Percentiles rank a stretch among this genome's conserved stretches.
These are phyloP conservation scores for Inonotus obliquus DNA, from an alignment of 1,284 basidiomycete species.

Conservation along the genomic window DNA sequence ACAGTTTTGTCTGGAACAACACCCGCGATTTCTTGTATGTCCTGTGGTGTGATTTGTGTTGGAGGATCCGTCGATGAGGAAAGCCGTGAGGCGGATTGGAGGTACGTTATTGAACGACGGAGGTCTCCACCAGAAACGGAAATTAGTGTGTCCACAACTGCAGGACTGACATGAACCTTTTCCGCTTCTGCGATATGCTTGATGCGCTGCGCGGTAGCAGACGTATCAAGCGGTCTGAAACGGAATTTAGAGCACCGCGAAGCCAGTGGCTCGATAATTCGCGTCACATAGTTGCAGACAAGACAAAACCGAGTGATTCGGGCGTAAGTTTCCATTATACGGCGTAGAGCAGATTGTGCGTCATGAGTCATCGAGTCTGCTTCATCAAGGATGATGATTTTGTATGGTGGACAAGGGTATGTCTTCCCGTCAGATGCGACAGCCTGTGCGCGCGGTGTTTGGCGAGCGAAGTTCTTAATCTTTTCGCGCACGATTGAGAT, in stretches of 20 bases:
- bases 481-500: conserved; percentile 97
- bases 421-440: conserved; percentile 74
- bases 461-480: conserved; percentile 97
- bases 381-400: conserved; percentile 98
- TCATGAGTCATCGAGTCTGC: conserved; percentile 99
- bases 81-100: conserved; percentile 92
- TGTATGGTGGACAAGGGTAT: conserved; percentile 97
- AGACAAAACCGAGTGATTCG: conserved; percentile 97
- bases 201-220: conserved; percentile 74
- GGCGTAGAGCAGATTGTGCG: conserved; percentile 90
- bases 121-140: conserved; percentile 87
- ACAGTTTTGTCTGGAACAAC: conserved; percentile 83
- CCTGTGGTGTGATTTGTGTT: conserved; percentile 63
- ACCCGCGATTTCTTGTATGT: conserved; percentile 96
- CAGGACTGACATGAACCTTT: conserved; percentile 42
- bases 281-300: conserved; percentile 98
- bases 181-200: conserved; percentile 74
- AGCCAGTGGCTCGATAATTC: conserved; percentile 97
- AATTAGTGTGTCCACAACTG: conserved; percentile 72
- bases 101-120: conserved; percentile 96
- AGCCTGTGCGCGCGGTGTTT: conserved; percentile 80
- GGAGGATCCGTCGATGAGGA: conserved; percentile 67
- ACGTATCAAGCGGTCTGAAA: conserved; percentile 86
- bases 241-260: conserved; percentile 99
- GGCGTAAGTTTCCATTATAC: conserved; percentile 99